Evolutionary conservation across 2,329 filamentous ascomycete species (phyloP).

Genomic region (Alternaria postmessia): DNA sequence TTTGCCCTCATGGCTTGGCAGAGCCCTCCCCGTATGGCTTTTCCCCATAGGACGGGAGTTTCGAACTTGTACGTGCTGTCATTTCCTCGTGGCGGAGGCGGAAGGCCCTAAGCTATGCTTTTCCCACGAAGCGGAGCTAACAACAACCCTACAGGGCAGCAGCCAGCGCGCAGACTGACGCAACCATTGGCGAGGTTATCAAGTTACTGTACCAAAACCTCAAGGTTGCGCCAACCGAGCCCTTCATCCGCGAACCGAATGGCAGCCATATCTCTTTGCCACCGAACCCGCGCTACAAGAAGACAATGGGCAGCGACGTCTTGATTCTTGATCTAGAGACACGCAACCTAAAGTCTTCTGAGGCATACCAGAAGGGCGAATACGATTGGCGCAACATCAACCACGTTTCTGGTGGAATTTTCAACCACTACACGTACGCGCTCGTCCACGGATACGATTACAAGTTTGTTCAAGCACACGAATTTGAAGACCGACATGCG

Average conservation of each 20-base stretch:
- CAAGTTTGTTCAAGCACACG: slow-evolving; percentile 55
- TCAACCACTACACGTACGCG: slow-evolving; percentile 52
- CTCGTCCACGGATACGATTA: slow-evolving; percentile 61
- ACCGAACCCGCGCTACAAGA: slow-evolving; percentile 41
- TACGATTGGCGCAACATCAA: slow-evolving; percentile 50
- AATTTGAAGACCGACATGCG: slow-evolving; percentile 53
- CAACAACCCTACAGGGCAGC: slow-evolving; percentile 27
- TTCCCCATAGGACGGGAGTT: slow-evolving; percentile 29
- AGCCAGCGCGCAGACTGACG: slow-evolving; percentile 29
- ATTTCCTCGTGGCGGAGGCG: slow-evolving; percentile 1
- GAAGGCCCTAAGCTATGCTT: neutral
- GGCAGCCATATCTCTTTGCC: slow-evolving; percentile 42
- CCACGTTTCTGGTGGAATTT: slow-evolving; percentile 47
- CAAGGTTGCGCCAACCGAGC: slow-evolving; percentile 37
- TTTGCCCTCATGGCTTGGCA: slow-evolving; percentile 49
- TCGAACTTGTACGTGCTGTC: slow-evolving; percentile 37
- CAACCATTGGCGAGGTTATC: slow-evolving; percentile 45
- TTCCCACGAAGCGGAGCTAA: slow-evolving; percentile 22
- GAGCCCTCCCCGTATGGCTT: slow-evolving; percentile 36
- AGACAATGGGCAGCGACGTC: slow-evolving; percentile 45
- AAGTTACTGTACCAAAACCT: slow-evolving; percentile 43
- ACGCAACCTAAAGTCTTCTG: slow-evolving; percentile 42
- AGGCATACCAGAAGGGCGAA: slow-evolving; percentile 40
- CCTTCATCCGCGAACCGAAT: slow-evolving; percentile 43
- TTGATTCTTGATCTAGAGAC: slow-evolving; percentile 50